Conservation (phyloP, 2,329 filamentous ascomycete genomes). For the Ceratocystis eucalypticola region DNA sequence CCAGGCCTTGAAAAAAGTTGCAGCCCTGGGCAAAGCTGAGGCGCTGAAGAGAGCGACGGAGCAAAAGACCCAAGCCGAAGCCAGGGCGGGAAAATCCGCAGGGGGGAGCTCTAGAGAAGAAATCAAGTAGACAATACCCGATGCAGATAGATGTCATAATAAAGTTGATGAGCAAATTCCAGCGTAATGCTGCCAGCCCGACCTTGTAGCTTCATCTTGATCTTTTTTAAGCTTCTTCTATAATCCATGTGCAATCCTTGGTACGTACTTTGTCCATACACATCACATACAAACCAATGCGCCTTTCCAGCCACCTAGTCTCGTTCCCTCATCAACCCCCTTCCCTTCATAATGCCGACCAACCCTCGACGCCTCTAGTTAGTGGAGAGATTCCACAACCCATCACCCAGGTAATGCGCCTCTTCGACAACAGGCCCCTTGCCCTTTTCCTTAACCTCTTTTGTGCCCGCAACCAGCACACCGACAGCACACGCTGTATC, state of each 20-base stretch:
- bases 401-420: conserved; percentile 87
- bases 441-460: conserved; percentile 84
- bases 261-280: not conserved
- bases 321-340: not conserved
- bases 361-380: conserved; percentile 27
- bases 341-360: not conserved
- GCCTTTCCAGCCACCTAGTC: not conserved
- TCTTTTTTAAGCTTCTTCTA: not conserved
- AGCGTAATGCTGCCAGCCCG: not conserved
- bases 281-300: not conserved
- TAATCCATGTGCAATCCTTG: not conserved
- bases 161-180: not conserved
- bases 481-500: conserved; percentile 81
- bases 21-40: conserved; percentile 24
- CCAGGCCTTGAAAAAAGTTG: not conserved
- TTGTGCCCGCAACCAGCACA: conserved; percentile 66
- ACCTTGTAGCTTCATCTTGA: not conserved
- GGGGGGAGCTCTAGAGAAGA: not conserved
- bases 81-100: not conserved
- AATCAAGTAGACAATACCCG: not conserved
- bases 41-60: not conserved
- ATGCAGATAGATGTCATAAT: not conserved
- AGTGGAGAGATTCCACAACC: conserved; percentile 61
- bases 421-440: conserved; percentile 92
- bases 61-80: not conserved